Base-by-base conservation (phyloP, 116 monocot genomes). In the Trichopus zeylanicus region DNA sequence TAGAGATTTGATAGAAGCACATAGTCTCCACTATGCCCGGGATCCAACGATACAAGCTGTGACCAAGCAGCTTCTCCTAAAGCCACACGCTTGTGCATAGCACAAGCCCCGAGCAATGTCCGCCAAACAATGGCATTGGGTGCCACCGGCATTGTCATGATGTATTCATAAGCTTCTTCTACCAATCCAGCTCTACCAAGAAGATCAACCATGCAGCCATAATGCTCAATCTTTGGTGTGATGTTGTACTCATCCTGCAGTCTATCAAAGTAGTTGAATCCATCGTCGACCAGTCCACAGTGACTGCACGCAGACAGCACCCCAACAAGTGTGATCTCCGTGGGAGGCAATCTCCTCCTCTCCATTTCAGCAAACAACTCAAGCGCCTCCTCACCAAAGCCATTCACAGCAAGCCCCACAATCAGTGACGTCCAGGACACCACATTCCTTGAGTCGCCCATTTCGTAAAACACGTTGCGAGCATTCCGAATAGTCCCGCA, bases 291-390 rank as follows among this genome's bases (percentile, higher is more conserved):
- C 61, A 79, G 66, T 0, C 90, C 90, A 11, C 90, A 82, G 46
- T 85, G 90, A 67, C 86, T 91, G 56, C 90, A 91, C 15, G 86
- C 82, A 33, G 85, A 82, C 11, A 91, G 42, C 9, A 85, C 86
- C 0, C 82, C 86, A 25, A 85, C 71, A 6, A 91, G 46, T 4
- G 82, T 91, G 59, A 91, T 80, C 73, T 82, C 86, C 0, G 61
- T 85, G 8, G 90, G 86, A 21, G 29, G 31, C 23, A 85, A 22
- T 24, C 56, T 57, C 26, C 76, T 72, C 51, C 18, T 55, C 60
- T 85, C 86, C 90, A 91, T 85, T 1, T 0, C 54, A 0, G 25
- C 20, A 23, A 85, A 91, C 7, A 81, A 48, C 27, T 71, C 59
- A 19, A 90, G 60, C 9, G 85, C 75, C 38, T 85, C 81, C 23